These are phyloP conservation scores for Colletotrichum cuscutae DNA, from an alignment of 2,329 filamentous ascomycete genomes.

Conservation along the genomic window DNA sequence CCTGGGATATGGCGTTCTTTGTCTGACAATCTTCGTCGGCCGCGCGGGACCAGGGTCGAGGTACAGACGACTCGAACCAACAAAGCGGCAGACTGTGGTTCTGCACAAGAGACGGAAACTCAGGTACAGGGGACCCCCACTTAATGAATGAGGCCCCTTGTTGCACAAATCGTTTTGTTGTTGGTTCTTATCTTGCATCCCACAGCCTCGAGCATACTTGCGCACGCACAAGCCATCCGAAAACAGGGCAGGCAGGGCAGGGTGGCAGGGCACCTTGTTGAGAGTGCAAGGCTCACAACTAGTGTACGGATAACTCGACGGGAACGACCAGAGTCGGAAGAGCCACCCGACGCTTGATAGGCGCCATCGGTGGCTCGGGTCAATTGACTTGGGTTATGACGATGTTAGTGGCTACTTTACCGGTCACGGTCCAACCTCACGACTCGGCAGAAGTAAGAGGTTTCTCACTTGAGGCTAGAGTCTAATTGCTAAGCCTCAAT, in stretches of 20 bases:
- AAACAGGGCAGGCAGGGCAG: not conserved
- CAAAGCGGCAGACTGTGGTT: not conserved
- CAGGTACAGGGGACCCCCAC: not conserved
- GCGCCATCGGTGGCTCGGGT: not conserved
- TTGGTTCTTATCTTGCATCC: constrained; percentile 4
- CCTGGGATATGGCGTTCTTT: not conserved
- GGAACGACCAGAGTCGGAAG: not conserved
- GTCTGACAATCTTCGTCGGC: not conserved
- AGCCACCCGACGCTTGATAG: not conserved
- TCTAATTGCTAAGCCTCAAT: not conserved
- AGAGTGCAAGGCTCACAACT: not conserved
- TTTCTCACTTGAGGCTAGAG: not conserved
- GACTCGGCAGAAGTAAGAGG: not conserved
- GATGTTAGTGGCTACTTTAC: not conserved
- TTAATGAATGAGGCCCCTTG: not conserved
- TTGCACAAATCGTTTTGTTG: constrained; percentile 2
- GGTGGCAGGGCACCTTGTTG: not conserved
- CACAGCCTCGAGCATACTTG: not conserved
- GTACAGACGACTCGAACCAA: not conserved
- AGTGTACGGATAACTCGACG: too few relatives aligned
- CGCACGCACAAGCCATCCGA: not conserved
- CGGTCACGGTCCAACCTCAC: not conserved
- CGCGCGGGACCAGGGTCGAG: not conserved
- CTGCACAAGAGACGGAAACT: not conserved
- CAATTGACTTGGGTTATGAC: not conserved